Evolutionary conservation across 306 rosid genomes (phyloP), one percentile per base, ranked within the genome.

Genomic region (Cotoneaster glaucophyllus): DNA sequence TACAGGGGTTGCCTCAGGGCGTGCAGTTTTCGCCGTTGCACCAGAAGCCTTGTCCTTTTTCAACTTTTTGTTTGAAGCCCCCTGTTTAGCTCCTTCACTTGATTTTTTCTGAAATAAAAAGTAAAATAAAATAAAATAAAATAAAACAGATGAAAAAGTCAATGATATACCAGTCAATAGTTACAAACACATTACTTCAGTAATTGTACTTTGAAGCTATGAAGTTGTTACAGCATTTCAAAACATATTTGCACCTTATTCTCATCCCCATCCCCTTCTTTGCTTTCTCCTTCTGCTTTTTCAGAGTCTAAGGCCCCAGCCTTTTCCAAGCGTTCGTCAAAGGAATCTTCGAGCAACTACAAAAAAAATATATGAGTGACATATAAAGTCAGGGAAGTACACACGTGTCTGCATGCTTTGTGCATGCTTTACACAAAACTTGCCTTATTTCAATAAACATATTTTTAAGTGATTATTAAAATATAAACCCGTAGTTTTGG

Each of bases 311-410:
- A 86, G 72, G 80, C 85, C 70, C 87, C 96, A 4, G 88, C 81
- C 89, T 92, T 96, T 81, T 92, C 99, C 83, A 84, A 79, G 82
- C 97, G 85, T 64, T 92, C 98, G 81, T 96, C 96, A 12, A 96
- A 81, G 65, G 97, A 89, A 82, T 92, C 98, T 88, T 96, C 96
- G 50, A 96, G 98, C 88, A 92, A 83, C 99, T 92, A 78, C 17
- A 17, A 78, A 31, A 79, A 79, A 77, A n/a, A 64, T 29, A 69
- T 31, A 73, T 28, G 34, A 59, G 37, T 50, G 70, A 58, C 41
- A 66, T 37, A 34, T 11, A 78, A 77, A 29, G 25, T 77, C 54
- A 67, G 73, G 56, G 32, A 71, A 37, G 50, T 78, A 74, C 61
- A 64, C 10, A 43, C 6, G 66, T 17, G n/a, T 58, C 26, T 39